Evolutionary conservation across 345 rosid genomes (phyloP).

Genomic region (Lepidium didymum): DNA sequence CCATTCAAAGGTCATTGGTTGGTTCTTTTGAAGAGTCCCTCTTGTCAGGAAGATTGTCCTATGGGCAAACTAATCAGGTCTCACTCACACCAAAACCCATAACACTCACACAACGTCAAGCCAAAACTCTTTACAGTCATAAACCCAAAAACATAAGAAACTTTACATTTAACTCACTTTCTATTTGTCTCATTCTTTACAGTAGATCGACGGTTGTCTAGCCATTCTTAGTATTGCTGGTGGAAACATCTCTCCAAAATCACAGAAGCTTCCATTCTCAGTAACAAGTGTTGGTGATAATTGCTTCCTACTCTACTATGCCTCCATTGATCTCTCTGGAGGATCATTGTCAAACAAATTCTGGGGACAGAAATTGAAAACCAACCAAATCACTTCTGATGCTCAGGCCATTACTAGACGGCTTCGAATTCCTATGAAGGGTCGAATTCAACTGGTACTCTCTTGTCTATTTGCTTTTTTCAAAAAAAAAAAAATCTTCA

Average conservation of each 20-base stretch:
- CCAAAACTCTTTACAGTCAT: no score
- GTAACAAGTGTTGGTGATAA: conserved; percentile 85
- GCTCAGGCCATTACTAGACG: conserved; percentile 47
- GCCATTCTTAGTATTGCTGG: conserved; percentile 85
- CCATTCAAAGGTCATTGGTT: conserved; percentile 70
- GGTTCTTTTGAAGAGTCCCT: conserved; percentile 96
- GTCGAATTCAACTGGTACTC: conserved; percentile 74
- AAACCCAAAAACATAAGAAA: no score
- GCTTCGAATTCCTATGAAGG: conserved; percentile 76
- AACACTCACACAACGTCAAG: neutral
- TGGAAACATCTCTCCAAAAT: conserved; percentile 72
- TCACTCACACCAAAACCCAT: neutral
- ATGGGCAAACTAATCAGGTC: conserved; percentile 56
- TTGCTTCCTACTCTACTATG: conserved; percentile 63
- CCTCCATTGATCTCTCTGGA: conserved; percentile 66
- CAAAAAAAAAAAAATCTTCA: neutral
- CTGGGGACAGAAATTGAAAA: conserved; percentile 44
- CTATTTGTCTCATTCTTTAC: neutral
- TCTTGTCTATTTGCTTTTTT: neutral
- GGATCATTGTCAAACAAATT: conserved; percentile 41
- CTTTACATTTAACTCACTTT: conserved; percentile 13
- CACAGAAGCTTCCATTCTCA: conserved; percentile 83
- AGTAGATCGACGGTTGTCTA: conserved; percentile 67
- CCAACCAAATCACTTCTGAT: conserved; percentile 45
- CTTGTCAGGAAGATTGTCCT: conserved; percentile 65